Conservation (phyloP, 2,329 filamentous ascomycete species). For the Xylaria sp. region DNA sequence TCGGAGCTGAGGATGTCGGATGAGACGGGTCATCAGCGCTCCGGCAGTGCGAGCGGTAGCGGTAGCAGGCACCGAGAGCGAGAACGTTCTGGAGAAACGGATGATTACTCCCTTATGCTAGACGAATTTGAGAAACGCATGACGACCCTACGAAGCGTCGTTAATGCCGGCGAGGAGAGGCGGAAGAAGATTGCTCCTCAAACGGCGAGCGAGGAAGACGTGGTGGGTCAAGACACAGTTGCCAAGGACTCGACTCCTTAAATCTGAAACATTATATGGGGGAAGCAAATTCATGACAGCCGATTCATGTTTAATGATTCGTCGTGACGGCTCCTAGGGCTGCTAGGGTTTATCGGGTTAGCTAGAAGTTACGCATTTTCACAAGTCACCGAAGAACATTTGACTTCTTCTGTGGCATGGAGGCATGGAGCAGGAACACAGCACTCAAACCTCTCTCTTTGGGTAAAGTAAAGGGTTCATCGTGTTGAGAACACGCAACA, state of each 20-base stretch:
- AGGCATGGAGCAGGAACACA: conserved; percentile 9
- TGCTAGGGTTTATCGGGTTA: not conserved
- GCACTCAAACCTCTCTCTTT: conserved; percentile 6
- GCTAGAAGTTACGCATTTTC: conserved; percentile 8
- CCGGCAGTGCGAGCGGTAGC: conserved; percentile 45
- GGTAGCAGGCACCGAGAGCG: conserved; percentile 48
- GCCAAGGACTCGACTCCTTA: conserved; percentile 11
- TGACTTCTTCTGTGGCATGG: not conserved
- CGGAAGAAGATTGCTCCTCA: conserved; percentile 49
- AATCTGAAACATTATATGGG: not conserved
- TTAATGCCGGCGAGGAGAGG: conserved; percentile 62
- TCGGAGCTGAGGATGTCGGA: conserved; percentile 49
- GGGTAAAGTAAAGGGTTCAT: not conserved
- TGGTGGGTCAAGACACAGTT: conserved; percentile 5
- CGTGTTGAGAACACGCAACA: not conserved
- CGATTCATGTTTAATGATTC: not conserved
- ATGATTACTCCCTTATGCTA: conserved; percentile 63
- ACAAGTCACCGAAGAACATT: conserved; percentile 1
- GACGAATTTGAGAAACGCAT: conserved; percentile 70
- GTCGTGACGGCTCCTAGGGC: not conserved
- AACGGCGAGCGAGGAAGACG: conserved; percentile 23
- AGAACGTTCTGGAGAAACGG: conserved; percentile 46
- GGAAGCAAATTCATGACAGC: not conserved
- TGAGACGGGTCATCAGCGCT: conserved; percentile 45
- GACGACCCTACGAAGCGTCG: conserved; percentile 63